phyloP scores from a whole-genome alignment of 495 filamentous ascomycete genomes.

The Aspergillus campestris region DNA sequence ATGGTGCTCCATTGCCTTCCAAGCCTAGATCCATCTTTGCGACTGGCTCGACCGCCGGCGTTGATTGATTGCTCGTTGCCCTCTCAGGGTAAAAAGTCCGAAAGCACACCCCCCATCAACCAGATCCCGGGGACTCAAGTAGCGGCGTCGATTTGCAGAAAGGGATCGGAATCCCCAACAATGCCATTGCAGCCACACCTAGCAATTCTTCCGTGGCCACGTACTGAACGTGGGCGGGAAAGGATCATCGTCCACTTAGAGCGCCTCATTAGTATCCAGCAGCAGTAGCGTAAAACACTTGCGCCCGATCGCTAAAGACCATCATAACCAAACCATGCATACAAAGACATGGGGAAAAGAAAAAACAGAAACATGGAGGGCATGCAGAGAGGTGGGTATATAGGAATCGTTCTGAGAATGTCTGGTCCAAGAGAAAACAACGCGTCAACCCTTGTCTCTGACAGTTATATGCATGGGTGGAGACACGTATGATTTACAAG shows the following conservation, averaged over 20 bases:
- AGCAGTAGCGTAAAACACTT: not conserved
- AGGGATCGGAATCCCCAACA: slow-evolving; percentile 8
- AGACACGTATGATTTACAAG: no score
- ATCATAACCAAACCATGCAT: not conserved
- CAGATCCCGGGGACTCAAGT: not conserved
- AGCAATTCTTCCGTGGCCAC: slow-evolving; percentile 3
- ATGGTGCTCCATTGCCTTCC: slow-evolving; percentile 4
- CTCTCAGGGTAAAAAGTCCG: not conserved
- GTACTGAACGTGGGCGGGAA: not conserved
- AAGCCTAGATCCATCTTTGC: slow-evolving; percentile 6
- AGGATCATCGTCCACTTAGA: slow-evolving; percentile 10
- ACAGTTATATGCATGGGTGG: no score
- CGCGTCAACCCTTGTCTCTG: no score
- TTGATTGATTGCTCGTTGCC: not conserved
- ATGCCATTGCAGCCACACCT: slow-evolving; percentile 4
- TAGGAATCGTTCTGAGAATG: no score
- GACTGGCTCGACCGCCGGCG: slow-evolving; percentile 2
- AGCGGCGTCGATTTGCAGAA: slow-evolving; percentile 5
- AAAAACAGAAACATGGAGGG: no score
- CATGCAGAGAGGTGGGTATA: no score
- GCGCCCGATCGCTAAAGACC: not conserved
- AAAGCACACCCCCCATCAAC: not conserved
- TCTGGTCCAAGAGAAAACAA: no score
- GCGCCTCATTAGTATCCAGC: not conserved
- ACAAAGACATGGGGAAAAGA: no score